Base-by-base conservation (phyloP, 1,139 yeast genomes). In the Nakaseomyces nivariensis region DNA sequence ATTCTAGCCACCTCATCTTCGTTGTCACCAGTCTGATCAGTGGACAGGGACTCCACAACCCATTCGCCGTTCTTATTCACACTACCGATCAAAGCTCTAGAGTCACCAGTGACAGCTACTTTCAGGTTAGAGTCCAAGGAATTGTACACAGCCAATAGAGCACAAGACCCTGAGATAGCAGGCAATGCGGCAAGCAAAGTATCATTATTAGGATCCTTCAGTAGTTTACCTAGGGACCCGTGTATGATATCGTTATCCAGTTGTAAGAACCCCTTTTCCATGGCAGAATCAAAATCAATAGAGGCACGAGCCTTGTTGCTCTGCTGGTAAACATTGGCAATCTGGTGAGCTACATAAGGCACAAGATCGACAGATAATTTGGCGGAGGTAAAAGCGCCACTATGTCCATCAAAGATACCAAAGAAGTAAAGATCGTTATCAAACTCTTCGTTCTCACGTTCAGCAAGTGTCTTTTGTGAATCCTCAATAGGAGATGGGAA, bases 61-160 rank as follows among this genome's bases (percentile, higher is more conserved):
- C 97, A 92, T 48, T 75, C 74, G 52, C 86, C 86, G 17, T 69
- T 65, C 47, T 74, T 79, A 54, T 77, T 77, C 49, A 79, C 73
- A 2, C 90, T 80, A 1, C 97, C 96, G 42, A 92, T 71, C 26
- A 92, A 77, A 0, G 97, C 97, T 55, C 98, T 76, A 0, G 97
- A 90, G 66, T 92, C 99, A 43, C 99, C 99, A 0, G 97, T 82
- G 5, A 90, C 95, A 0, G 98, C 98, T 32, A 92, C 96, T 58
- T 88, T 83, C 56, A 92, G 74, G 48, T 77, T 70, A 51, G 80
- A 76, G 37, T 88, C 75, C 51, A 77, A 76, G 2, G 96, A 81
- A 65, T 92, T 96, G 67, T 85, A 92, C 61, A 87, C 83, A 1
- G 96, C 81, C 54, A 92, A 73, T 53, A 92, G 73, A 0, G 95